Base-by-base conservation (phyloP, 345 rosid species). In the Sisymbrium irio region DNA sequence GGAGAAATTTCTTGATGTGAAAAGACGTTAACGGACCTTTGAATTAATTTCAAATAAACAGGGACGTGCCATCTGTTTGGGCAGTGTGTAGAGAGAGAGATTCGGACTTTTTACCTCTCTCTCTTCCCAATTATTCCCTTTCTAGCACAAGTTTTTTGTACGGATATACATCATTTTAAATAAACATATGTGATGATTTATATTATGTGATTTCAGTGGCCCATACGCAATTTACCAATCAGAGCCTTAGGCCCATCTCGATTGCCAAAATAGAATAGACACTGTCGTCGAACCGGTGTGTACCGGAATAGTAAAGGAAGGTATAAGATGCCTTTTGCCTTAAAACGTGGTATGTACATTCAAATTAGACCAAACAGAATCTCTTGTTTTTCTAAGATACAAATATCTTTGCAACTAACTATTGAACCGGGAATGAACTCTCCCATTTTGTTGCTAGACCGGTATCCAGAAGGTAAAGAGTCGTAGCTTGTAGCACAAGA, bases 31-130 rank as follows among this genome's bases (percentile, higher is more conserved):
- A 22, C 56, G 6, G 9, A 42, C 55, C 15, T 33, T 49, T 30
- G 47, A 40, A 47, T 49, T 30, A 35, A 58, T 58, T 10, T 32
- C 22, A 53, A 59, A 22, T 37, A 1, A 33, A 67, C 57, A 75
- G 79, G 79, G 79, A 68, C 57, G 69, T 67, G 79, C 74, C 79
- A 75, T 68, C 74, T 75, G 79, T 25, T 51, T 61, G 69, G 79
- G 59, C 74, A 75, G 33, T 67, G 69, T 36, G 58, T 37, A 46
- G 41, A 65, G 40, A 55, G 28, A 20, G 25, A 22, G 56, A 67
- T 66, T 66, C 47, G 22, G 60, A 37, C n/a, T 4, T 12, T 4
- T 2, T 33, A 20, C 7, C 3, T 13, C 49, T 14, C 61, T 55
- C 61, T n/a, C 30, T 30, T 22, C 72, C 69, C 62, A 40, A 40